These are phyloP conservation scores for Apiotrichum mycotoxinovorans DNA, from an alignment of 1,284 basidiomycete species.

Conservation along the genomic window DNA sequence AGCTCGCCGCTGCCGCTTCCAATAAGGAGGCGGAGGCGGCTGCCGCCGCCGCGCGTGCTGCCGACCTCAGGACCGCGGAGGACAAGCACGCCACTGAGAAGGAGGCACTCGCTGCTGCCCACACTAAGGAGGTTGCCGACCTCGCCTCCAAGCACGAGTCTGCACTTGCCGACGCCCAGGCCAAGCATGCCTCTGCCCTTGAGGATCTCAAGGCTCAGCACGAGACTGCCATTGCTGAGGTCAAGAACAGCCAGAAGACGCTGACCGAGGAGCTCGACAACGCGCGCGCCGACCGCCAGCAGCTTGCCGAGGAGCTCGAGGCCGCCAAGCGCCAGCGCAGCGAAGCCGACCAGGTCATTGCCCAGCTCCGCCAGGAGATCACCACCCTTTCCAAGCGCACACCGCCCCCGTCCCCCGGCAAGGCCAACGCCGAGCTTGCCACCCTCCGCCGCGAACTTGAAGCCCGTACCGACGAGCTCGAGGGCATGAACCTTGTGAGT, in stretches of 20 bases:
- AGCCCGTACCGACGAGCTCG: constrained; percentile 33
- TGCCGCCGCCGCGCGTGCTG: too few relatives aligned
- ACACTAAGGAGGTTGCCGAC: constrained; percentile 4
- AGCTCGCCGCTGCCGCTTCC: neutral
- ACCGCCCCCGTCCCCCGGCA: constrained; percentile 6
- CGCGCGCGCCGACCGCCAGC: constrained; percentile 1
- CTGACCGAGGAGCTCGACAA: constrained; percentile 1
- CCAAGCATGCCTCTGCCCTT: constrained; percentile 1
- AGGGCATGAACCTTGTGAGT: constrained; percentile 36
- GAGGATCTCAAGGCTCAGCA: neutral
- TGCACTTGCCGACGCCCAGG: constrained; percentile 10
- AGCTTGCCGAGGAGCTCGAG: constrained; percentile 6
- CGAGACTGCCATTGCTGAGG: neutral
- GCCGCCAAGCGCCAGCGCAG: neutral
- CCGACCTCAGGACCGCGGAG: constrained; percentile 2
- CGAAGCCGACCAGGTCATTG: constrained; percentile 4
- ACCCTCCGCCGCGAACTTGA: constrained; percentile 26
- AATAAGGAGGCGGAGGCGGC: constrained; percentile 3
- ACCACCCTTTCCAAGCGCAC: constrained; percentile 9
- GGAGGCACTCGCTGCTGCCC: constrained; percentile 8
- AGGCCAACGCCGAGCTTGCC: constrained; percentile 1
- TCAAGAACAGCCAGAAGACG: neutral
- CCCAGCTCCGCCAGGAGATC: constrained; percentile 12
- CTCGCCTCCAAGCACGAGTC: constrained; percentile 1
- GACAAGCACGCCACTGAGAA: constrained; percentile 4